Evolutionary conservation across 2,329 filamentous ascomycete species (phyloP).

Genomic region (Epichloe sibirici): DNA sequence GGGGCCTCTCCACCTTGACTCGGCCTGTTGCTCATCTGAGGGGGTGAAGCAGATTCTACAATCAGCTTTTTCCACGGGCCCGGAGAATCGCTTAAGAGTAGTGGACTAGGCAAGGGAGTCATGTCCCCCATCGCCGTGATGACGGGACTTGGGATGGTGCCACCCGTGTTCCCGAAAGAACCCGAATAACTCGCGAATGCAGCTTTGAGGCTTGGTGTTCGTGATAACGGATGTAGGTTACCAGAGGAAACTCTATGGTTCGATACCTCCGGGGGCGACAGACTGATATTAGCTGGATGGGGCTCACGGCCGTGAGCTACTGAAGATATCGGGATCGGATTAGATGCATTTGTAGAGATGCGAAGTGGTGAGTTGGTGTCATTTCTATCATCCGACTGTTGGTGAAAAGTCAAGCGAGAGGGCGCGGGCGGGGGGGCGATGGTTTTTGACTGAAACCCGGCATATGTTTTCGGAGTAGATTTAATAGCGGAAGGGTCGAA

Average conservation of each 20-base stretch:
- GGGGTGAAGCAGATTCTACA: constrained; percentile 32
- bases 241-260: constrained; percentile 18
- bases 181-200: constrained; percentile 37
- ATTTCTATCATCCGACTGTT: constrained; percentile 7
- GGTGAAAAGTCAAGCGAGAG: constrained; percentile 6
- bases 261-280: constrained; percentile 19
- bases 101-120: constrained; percentile 66
- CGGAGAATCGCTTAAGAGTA: constrained; percentile 52
- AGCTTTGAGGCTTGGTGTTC: constrained; percentile 51
- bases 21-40: constrained; percentile 14
- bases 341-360: constrained; percentile 25
- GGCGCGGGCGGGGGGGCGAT: constrained; percentile 23
- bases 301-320: constrained; percentile 17
- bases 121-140: constrained; percentile 66
- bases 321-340: constrained; percentile 9
- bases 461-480: constrained; percentile 10
- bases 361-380: constrained; percentile 18
- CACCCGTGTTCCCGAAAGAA: constrained; percentile 46
- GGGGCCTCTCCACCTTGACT: constrained; percentile 20
- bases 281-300: constrained; percentile 22
- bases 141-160: constrained; percentile 58
- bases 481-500: constrained; percentile 4
- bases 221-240: constrained; percentile 37
- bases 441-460: constrained; percentile 16
- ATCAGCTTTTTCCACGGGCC: constrained; percentile 51